Evolutionary conservation across 2,329 filamentous ascomycete species (phyloP), one percentile per base, ranked within the genome.

Genomic region (Aspergillus novoparasiticus): DNA sequence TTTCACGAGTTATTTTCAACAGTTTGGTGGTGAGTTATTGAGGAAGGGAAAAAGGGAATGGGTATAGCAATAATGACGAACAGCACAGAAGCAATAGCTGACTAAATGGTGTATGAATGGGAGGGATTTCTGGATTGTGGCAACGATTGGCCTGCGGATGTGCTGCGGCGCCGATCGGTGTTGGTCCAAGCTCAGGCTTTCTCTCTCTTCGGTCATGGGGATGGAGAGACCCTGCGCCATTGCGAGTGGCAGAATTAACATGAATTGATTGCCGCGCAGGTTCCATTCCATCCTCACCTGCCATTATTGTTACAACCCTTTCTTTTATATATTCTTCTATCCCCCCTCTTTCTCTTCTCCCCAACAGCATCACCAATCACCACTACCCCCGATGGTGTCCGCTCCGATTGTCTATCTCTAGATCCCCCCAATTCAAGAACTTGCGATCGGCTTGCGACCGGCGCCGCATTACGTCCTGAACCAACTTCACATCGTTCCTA

Each of bases 171-270:
- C 67, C 66, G 69, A 72, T 69, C 69, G 57, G 60, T 23, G 55
- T 56, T 72, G 71, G 71, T 62, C 71, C 65, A 69, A 73, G 71
- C 71, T 68, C 60, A 58, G 30, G 19, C 51, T 55, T 55, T 55
- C 51, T 55, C 51, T 54, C 51, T 36, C 58, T 45, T 26, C 39
- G 28, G 26, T 21, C 28, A 55, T 54, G 60, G 30, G 48, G 46
- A 50, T 62, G 32, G 21, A 54, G n/a, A 55, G 51, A 36, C 51
- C 51, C 51, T 55, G 51, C 10, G 51, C 34, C 8, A 55, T 39
- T 14, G 48, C 12, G 28, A 28, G 48, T 53, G 51, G 51, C 51
- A 54, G 51, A 54, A 46, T 21, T 46, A 46, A 28, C 4, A 55
- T 39, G 51, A 55, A 55, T 55, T 55, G 51, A 39, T 26, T 48